Evolutionary conservation across 208 protist genomes (phyloP), one percentile per base, ranked within the genome.

Genomic region (Trypanosoma platydactyli): DNA sequence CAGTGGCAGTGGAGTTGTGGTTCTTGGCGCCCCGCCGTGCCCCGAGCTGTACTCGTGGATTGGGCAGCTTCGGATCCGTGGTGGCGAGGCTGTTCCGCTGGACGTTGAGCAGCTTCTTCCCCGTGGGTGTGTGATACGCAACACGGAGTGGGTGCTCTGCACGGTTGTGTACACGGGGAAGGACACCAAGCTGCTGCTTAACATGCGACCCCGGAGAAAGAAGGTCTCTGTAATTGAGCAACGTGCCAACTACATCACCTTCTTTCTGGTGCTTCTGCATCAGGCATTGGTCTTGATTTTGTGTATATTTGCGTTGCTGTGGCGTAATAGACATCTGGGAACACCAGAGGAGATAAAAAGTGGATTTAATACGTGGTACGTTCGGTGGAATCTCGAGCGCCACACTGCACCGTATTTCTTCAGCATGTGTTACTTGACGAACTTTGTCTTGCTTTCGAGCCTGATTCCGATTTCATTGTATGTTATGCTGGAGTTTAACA

Each of bases 101-200:
- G 84, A 76, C 40, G 84, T 94, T 52, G 91, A 94, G 16, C 86
- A 98, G 63, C 84, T 97, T 46, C 30, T 97, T 4, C 87, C 94
- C 0, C 82, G 92, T 24, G 92, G 93, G 11, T 94, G 84, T 63
- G 66, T 89, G 0, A 65, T 98, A 12, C 81, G 89, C 35, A 97
- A 97, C 73, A 98, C 95, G 29, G 76, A 94, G 53, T 97, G 89
- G 80, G 82, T 95, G 0, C 72, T 97, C 9, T 86, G 73, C 11
- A 70, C 81, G 0, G 88, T 92, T 1, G 58, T 97, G 11, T 98
- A 97, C 74, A 93, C 91, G 0, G 91, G 94, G 22, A 65, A 69
- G 7, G 60, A 96, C 58, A 97, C 92, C 5, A 98, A 97, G 72
- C 90, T 96, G 73, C 71, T 92, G 58, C 79, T 90, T 6, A 97